These are phyloP conservation scores for Dinochytrium kinnereticum DNA, from an alignment of 371 early-diverging fungal species.

Conservation along the genomic window DNA sequence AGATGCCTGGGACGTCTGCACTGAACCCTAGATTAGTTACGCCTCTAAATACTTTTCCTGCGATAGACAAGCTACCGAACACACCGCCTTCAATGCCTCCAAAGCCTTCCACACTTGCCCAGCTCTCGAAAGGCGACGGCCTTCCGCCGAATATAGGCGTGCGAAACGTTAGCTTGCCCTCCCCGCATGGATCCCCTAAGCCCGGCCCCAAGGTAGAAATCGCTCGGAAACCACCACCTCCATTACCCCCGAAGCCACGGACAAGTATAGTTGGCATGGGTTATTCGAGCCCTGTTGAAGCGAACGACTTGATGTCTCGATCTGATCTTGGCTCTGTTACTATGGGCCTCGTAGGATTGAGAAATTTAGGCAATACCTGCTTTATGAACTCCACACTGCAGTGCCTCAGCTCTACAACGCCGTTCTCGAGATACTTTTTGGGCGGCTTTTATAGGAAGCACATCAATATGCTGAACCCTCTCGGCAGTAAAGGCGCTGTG, in stretches of 20 bases:
- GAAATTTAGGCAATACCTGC: constrained; percentile 98
- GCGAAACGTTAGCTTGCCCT: constrained; percentile 11
- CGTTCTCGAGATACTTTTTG: constrained; percentile 81
- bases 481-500: constrained; percentile 77
- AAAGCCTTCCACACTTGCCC: not conserved
- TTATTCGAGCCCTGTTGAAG: constrained; percentile 22
- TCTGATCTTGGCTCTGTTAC: constrained; percentile 27
- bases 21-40: no score
- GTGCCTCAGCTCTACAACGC: constrained; percentile 86
- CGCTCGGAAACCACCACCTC: constrained; percentile 15
- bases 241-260: constrained; percentile 23
- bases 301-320: constrained; percentile 23
- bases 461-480: constrained; percentile 74
- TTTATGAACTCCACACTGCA: constrained; percentile 97
- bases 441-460: constrained; percentile 71
- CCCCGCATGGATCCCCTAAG: constrained; percentile 25
- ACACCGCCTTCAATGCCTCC: not conserved
- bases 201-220: not conserved
- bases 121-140: constrained; percentile 7
- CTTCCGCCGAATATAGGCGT: not conserved
- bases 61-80: no score
- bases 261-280: constrained; percentile 21
- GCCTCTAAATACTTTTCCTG: no score
- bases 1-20: no score
- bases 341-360: constrained; percentile 81